Evolutionary conservation across 208 protist genomes (phyloP).

Genomic region (Novymonas esmeraldas): DNA sequence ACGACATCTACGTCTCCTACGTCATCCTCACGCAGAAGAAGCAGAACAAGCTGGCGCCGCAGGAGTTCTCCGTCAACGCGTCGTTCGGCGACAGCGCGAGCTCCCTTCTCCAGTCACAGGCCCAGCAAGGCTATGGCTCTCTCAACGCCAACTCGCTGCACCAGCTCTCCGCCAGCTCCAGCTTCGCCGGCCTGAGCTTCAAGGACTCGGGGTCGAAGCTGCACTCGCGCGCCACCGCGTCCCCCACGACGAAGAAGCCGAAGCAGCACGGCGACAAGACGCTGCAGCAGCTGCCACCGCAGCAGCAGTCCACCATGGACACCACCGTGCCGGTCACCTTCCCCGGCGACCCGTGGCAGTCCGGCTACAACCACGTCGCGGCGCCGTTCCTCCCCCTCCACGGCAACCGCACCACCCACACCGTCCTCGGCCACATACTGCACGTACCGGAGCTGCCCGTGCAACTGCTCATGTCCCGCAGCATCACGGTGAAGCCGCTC

Average conservation of each 20-base stretch:
- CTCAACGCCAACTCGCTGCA: slow-evolving; percentile 85
- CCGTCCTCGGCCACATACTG: slow-evolving; percentile 60
- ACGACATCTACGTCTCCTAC: slow-evolving; percentile 84
- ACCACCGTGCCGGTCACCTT: slow-evolving; percentile 19
- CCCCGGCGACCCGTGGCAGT: slow-evolving; percentile 56
- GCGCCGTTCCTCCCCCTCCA: slow-evolving; percentile 65
- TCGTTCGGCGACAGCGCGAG: slow-evolving; percentile 48
- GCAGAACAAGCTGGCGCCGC: slow-evolving; percentile 54
- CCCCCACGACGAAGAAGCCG: slow-evolving; percentile 11
- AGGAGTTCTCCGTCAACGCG: slow-evolving; percentile 39
- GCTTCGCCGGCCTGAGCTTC: slow-evolving; percentile 44
- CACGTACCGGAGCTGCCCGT: slow-evolving; percentile 57
- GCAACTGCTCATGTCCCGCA: slow-evolving; percentile 40
- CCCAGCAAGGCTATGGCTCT: slow-evolving; percentile 79
- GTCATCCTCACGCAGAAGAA: slow-evolving; percentile 70
- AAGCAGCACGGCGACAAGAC: slow-evolving; percentile 28
- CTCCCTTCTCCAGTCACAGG: slow-evolving; percentile 59
- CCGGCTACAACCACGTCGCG: slow-evolving; percentile 69
- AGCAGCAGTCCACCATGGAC: slow-evolving; percentile 25
- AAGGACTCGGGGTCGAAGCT: slow-evolving; percentile 8
- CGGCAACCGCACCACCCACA: slow-evolving; percentile 39
- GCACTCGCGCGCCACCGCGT: neutral
- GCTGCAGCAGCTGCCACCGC: slow-evolving; percentile 32
- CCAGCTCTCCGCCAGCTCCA: slow-evolving; percentile 56
- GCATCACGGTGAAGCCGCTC: slow-evolving; percentile 36